Percentiles rank a stretch among this genome's conserved stretches.
These are phyloP conservation scores for Colletotrichum viniferum DNA, from an alignment of 2,329 filamentous ascomycete species.

Conservation along the genomic window DNA sequence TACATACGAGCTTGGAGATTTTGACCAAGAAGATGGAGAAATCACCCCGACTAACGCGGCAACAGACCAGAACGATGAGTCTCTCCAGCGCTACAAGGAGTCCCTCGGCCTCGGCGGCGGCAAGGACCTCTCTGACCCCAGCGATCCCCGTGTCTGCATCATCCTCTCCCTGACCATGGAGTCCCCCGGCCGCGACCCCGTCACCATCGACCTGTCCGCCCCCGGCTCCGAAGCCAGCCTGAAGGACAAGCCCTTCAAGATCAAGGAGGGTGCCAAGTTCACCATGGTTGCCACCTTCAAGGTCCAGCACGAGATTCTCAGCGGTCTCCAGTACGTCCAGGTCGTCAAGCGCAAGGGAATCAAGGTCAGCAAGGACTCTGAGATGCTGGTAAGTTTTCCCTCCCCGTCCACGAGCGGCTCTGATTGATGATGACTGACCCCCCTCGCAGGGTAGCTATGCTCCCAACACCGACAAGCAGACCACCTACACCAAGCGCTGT, in stretches of 20 bases:
- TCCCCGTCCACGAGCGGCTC: background rate
- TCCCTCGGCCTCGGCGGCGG: slow-evolving; percentile 86
- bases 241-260: slow-evolving; percentile 92
- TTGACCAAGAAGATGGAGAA: background rate
- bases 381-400: slow-evolving; percentile 85
- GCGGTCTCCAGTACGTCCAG: slow-evolving; percentile 94
- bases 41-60: slow-evolving; percentile 9
- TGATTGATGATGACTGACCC: slow-evolving; percentile 28
- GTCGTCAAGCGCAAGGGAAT: slow-evolving; percentile 89
- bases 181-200: slow-evolving; percentile 79
- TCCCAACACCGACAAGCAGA: slow-evolving; percentile 88
- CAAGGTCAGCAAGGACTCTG: slow-evolving; percentile 87
- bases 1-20: background rate
- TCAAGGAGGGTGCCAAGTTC: slow-evolving; percentile 95
- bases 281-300: slow-evolving; percentile 94
- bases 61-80: slow-evolving; percentile 78
- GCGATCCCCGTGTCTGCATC: slow-evolving; percentile 88
- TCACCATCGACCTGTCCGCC: slow-evolving; percentile 84
- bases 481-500: slow-evolving; percentile 91
- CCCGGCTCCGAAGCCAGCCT: slow-evolving; percentile 77
- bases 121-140: slow-evolving; percentile 74
- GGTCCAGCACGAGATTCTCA: slow-evolving; percentile 96
- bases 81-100: slow-evolving; percentile 95
- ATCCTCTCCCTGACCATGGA: slow-evolving; percentile 91
- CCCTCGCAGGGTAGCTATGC: slow-evolving; percentile 79